These are phyloP conservation scores for Trichothecium sympodiale DNA, from an alignment of 2,329 filamentous ascomycete species.

Conservation along the genomic window DNA sequence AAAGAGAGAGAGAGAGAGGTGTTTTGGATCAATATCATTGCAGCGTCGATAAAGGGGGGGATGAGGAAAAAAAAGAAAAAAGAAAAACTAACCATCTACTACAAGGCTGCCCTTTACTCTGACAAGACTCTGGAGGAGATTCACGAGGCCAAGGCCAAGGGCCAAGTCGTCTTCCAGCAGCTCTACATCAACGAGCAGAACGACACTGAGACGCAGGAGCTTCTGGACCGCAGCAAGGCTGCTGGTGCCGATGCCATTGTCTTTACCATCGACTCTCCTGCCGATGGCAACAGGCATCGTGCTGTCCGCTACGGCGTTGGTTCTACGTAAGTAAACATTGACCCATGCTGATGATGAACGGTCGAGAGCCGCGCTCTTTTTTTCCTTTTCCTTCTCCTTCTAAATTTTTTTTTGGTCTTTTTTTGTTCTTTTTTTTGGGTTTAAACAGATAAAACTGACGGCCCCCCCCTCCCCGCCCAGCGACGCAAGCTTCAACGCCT, in stretches of 20 bases:
- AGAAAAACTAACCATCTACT: neutral
- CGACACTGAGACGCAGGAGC: slow-evolving; percentile 18
- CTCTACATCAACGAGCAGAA: slow-evolving; percentile 19
- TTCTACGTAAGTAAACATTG: slow-evolving; percentile 19
- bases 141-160: slow-evolving; percentile 20
- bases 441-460: neutral
- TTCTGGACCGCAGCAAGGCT: slow-evolving; percentile 19
- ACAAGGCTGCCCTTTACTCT: slow-evolving; percentile 21
- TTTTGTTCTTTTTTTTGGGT: too few species aligned
- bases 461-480: neutral
- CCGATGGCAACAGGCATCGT: slow-evolving; percentile 26
- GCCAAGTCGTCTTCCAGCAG: slow-evolving; percentile 28
- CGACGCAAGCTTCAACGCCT: neutral
- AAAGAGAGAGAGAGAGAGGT: too few species aligned
- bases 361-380: too few species aligned
- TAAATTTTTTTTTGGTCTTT: too few species aligned
- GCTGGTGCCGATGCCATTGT: slow-evolving; percentile 24
- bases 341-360: slow-evolving; percentile 6
- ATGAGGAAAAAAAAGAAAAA: neutral
- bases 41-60: too few species aligned
- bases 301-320: slow-evolving; percentile 26
- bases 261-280: slow-evolving; percentile 28
- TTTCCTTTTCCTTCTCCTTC: too few species aligned
- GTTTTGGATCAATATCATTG: too few species aligned
- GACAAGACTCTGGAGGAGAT: slow-evolving; percentile 24